Percentiles rank a stretch among this genome's conserved stretches.
Conservation (phyloP, 164 flowering plant genomes). For the Brasenia schreberi region DNA sequence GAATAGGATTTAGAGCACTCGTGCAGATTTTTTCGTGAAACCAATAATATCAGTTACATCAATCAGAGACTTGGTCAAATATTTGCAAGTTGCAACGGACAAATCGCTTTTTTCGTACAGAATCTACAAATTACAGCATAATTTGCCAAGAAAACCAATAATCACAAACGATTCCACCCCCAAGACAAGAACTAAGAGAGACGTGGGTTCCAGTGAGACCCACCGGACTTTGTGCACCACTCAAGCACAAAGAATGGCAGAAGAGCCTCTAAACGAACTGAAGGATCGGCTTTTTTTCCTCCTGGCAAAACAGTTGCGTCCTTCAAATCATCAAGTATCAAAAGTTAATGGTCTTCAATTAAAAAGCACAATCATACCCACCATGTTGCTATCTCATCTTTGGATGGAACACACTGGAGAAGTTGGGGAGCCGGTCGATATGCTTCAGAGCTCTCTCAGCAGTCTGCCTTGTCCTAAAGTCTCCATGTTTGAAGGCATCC, state of each 20-base stretch:
- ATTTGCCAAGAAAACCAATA: not conserved
- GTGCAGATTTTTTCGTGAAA: no score
- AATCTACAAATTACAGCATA: not conserved
- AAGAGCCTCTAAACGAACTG: no score
- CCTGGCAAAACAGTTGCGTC: no score
- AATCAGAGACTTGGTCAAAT: no score
- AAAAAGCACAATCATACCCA: not conserved
- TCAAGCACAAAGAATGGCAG: not conserved
- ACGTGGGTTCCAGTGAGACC: not conserved
- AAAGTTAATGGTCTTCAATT: not conserved
- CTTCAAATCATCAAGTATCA: not conserved
- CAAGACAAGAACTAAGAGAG: not conserved
- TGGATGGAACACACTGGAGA: slow-evolving; percentile 65
- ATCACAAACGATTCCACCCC: not conserved
- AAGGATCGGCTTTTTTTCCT: no score
- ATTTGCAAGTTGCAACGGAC: no score
- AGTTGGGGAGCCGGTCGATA: slow-evolving; percentile 82
- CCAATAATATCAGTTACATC: no score
- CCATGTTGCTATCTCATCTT: slow-evolving; percentile 22
- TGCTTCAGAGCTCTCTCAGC: slow-evolving; percentile 91
- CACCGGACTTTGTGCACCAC: not conserved
- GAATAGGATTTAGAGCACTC: no score
- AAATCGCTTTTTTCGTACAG: no score
- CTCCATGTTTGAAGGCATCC: slow-evolving; percentile 86
- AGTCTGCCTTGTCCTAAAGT: slow-evolving; percentile 64